A percentile compares a stretch with the other conserved stretches of the same genome.
These are phyloP conservation scores for Kluyveromyces lactis DNA, from an alignment of 805 yeast genomes.

Conservation along the genomic window DNA sequence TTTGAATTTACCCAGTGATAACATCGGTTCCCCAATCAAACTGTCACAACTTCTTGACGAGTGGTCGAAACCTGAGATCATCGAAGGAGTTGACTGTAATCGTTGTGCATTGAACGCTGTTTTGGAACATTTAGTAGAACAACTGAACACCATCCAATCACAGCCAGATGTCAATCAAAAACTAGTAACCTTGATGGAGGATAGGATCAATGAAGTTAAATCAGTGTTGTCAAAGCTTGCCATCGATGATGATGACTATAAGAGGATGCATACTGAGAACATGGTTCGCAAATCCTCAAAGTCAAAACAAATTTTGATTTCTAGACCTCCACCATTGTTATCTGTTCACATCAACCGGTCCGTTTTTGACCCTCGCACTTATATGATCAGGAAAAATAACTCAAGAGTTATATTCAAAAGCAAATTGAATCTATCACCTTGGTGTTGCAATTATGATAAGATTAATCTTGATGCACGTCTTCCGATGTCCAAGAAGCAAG, in stretches of 20 bases:
- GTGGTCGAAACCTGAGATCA: constrained; percentile 75
- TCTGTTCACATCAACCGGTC: constrained; percentile 88
- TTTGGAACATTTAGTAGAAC: constrained; percentile 38
- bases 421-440: constrained; percentile 56
- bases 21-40: constrained; percentile 34
- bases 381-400: constrained; percentile 73
- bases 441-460: constrained; percentile 59
- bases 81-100: constrained; percentile 91
- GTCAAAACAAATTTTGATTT: constrained; percentile 71
- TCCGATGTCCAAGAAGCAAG: constrained; percentile 59
- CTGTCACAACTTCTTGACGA: constrained; percentile 49
- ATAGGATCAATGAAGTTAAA: constrained; percentile 42
- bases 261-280: constrained; percentile 62
- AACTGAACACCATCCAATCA: constrained; percentile 25
- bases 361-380: constrained; percentile 82
- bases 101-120: constrained; percentile 75
- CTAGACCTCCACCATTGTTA: constrained; percentile 75
- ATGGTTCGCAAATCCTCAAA: constrained; percentile 70
- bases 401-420: constrained; percentile 75
- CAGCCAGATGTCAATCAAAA: constrained; percentile 21
- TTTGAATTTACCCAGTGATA: constrained; percentile 53
- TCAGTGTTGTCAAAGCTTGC: constrained; percentile 53
- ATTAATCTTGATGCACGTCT: constrained; percentile 74
- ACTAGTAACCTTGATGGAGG: constrained; percentile 29
- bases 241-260: constrained; percentile 74